Evolutionary conservation across 2,329 filamentous ascomycete species (phyloP), one percentile per base, ranked within the genome.

Genomic region (Epichloe glyceriae): DNA sequence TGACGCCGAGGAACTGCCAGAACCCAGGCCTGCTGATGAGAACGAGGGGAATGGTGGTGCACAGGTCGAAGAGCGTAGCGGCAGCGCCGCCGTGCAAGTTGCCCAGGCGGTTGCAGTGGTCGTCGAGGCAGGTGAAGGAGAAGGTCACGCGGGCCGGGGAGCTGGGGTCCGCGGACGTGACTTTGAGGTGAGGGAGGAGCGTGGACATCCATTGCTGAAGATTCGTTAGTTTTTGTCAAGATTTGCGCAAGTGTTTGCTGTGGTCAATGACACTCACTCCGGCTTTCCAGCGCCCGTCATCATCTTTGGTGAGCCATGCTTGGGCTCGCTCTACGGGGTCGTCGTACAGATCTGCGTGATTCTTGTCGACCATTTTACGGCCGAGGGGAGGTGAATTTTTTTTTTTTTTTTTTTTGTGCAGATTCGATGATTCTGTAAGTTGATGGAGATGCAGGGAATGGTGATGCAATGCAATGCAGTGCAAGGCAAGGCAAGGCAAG

Each of bases 1-100:
- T 80, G 26, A 88, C 82, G 38, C 84, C 83, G 22, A 82, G 71
- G 39, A 67, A 69, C 51, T 72, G 67, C 76, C 83, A 86, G 62
- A 75, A 79, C 5, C 80, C 83, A 0, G 76, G 77, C 20, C 68
- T 68, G 43, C 74, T 73, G 48, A 83, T 63, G 38, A 82, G 71
- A 10, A 74, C 64, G 12, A 87, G 64, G 3, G 79, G 70, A 17
- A 79, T 62, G 3, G 78, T 79, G 0, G 85, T 86, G 57, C 78
- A 74, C 52, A 77, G 68, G 66, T 88, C 85, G 56, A 87, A 82
- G 4, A 88, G 65, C 0, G 82, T 82, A 2, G 85, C 76, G 0
- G 79, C 73, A 55, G 79, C 82, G 17, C 80, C 80, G 49, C 79
- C 80, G 60, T 83, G 80, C 50, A 84, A 66, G 65, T 75, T 82